phyloP scores from a whole-genome alignment of 2,329 filamentous ascomycete species.

The Didymellaceae sp. region DNA sequence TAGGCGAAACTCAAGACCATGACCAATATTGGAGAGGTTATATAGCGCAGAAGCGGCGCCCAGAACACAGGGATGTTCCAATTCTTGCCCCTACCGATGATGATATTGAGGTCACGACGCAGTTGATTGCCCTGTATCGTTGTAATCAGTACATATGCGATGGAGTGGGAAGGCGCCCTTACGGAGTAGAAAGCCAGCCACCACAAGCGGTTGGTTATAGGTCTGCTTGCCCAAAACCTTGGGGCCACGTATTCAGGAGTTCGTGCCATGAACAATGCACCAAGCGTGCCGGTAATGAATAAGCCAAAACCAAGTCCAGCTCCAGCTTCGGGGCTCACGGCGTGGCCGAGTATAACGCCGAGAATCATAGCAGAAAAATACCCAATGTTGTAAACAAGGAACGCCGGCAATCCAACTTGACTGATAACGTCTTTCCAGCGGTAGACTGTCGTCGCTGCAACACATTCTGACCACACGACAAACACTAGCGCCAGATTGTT shows the following conservation, averaged over 20 bases:
- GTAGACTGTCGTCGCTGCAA: slow-evolving; percentile 58
- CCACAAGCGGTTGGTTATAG: slow-evolving; percentile 47
- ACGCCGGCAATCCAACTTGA: slow-evolving; percentile 51
- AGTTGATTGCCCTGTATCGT: slow-evolving; percentile 61
- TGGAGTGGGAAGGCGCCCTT: slow-evolving; percentile 24
- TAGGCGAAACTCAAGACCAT: slow-evolving; percentile 13
- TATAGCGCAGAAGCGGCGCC: slow-evolving; percentile 34
- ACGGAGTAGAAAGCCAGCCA: slow-evolving; percentile 59
- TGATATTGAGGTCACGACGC: slow-evolving; percentile 52
- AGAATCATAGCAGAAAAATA: slow-evolving; percentile 59
- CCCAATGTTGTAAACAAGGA: slow-evolving; percentile 53
- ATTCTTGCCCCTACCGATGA: slow-evolving; percentile 59
- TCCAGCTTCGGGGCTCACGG: slow-evolving; percentile 46
- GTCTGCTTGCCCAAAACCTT: slow-evolving; percentile 46
- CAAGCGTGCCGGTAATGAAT: slow-evolving; percentile 50
- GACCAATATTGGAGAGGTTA: slow-evolving; percentile 7
- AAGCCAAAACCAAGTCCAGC: slow-evolving; percentile 59
- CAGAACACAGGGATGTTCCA: slow-evolving; percentile 60
- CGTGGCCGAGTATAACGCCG: slow-evolving; percentile 57
- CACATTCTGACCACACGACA: slow-evolving; percentile 58
- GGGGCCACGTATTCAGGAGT: slow-evolving; percentile 51
- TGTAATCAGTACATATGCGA: background rate
- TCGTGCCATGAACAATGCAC: slow-evolving; percentile 48
- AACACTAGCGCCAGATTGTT: slow-evolving; percentile 56
- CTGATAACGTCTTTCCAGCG: slow-evolving; percentile 54